These are phyloP conservation scores for Talaromyces pinophilus DNA, from an alignment of 2,329 filamentous ascomycete species.

Conservation along the genomic window DNA sequence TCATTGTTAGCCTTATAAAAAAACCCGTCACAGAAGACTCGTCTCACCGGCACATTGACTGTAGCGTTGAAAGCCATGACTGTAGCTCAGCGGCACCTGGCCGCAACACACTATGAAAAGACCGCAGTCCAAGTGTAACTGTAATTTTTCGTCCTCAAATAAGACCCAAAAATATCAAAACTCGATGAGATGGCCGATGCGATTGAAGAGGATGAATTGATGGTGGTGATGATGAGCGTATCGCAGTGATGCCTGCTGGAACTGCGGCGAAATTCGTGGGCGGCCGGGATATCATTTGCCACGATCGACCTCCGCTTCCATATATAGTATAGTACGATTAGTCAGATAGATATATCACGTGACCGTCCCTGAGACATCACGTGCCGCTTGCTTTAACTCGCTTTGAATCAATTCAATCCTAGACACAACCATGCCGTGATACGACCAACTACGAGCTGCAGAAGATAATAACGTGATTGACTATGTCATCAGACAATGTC, in stretches of 20 bases:
- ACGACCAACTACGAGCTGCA: background rate
- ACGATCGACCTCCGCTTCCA: conserved; percentile 27
- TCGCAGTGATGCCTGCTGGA: background rate
- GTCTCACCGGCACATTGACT: conserved; percentile 50
- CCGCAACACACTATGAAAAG: conserved; percentile 30
- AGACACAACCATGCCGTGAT: background rate
- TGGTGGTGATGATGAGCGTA: conserved; percentile 26
- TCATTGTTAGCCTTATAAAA: background rate
- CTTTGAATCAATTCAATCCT: background rate
- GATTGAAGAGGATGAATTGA: conserved; percentile 24
- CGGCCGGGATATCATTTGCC: conserved; percentile 28
- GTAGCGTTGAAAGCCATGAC: conserved; percentile 57
- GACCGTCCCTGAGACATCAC: background rate
- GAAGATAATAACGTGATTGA: conserved; percentile 7
- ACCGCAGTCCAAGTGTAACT: conserved; percentile 1
- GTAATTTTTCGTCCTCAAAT: conserved; percentile 16
- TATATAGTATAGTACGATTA: conserved; percentile 24
- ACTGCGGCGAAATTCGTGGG: conserved; percentile 36
- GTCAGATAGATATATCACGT: conserved; percentile 9
- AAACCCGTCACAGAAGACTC: background rate
- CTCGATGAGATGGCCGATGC: conserved; percentile 22
- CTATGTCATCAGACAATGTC: conserved; percentile 30
- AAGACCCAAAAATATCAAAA: conserved; percentile 25
- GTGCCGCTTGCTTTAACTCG: background rate
- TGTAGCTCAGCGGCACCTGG: conserved; percentile 40